These are phyloP conservation scores for Pseudotsuga menziesii DNA, from an alignment of 75 land plant species.

Conservation along the genomic window DNA sequence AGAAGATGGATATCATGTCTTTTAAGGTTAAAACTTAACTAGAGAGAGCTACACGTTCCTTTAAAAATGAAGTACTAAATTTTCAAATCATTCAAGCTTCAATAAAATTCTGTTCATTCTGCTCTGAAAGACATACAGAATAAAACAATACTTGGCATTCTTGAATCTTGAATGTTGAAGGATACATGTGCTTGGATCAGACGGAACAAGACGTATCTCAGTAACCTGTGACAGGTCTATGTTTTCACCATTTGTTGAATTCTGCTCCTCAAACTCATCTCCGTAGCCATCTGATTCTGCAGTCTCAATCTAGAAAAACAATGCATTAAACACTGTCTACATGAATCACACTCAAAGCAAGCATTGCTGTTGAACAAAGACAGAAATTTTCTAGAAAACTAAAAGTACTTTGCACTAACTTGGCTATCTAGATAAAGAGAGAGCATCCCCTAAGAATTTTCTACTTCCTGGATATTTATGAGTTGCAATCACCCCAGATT, in stretches of 20 bases:
- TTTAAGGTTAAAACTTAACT: no score
- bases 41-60: no score
- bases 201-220: slow-evolving; percentile 95
- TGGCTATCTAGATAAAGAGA: neutral
- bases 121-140: no score
- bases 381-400: neutral
- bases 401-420: neutral
- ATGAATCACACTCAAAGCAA: neutral
- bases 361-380: neutral
- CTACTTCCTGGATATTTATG: neutral
- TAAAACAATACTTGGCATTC: neutral
- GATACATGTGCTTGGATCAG: slow-evolving; percentile 84
- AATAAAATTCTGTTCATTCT: neutral
- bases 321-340: neutral
- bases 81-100: neutral
- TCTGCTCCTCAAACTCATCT: slow-evolving; percentile 50
- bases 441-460: neutral
- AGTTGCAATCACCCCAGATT: no score
- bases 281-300: slow-evolving; percentile 45
- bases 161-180: slow-evolving; percentile 11
- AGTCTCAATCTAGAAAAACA: slow-evolving; percentile 55
- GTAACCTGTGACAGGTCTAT: slow-evolving; percentile 52
- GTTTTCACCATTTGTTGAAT: slow-evolving; percentile 34
- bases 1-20: no score
- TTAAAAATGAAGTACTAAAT: no score